These are phyloP conservation scores for button mushroom (Agaricus bisporus) DNA, from an alignment of 768 basidiomycete species.

Conservation along the genomic window DNA sequence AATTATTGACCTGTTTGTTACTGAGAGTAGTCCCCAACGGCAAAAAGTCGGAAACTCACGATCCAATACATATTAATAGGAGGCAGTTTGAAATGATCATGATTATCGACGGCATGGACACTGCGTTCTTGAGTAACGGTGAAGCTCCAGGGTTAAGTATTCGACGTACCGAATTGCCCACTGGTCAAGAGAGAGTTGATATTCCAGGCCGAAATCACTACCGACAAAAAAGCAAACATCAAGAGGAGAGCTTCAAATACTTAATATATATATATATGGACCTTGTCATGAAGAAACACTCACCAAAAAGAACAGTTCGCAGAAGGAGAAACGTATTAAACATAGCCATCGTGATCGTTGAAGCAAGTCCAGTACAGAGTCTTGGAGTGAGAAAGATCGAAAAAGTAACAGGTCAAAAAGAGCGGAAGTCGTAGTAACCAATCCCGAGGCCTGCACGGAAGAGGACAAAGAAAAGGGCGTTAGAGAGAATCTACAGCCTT, in stretches of 20 bases:
- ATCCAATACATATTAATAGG: slow-evolving; percentile 25
- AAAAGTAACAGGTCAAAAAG: not conserved
- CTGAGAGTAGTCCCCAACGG: not conserved
- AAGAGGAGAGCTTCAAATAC: slow-evolving; percentile 35
- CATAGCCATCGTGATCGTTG: slow-evolving; percentile 18
- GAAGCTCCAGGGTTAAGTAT: not conserved
- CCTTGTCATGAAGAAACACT: slow-evolving; percentile 14
- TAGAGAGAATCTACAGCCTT: slow-evolving; percentile 5
- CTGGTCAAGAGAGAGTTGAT: slow-evolving; percentile 30
- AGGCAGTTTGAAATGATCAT: slow-evolving; percentile 41
- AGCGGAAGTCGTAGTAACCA: not conserved
- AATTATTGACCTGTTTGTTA: slow-evolving; percentile 25
- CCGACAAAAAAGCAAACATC: slow-evolving; percentile 43
- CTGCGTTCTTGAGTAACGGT: slow-evolving; percentile 20
- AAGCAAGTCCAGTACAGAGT: too few species aligned
- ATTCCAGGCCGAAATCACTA: slow-evolving; percentile 58
- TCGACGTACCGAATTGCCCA: slow-evolving; percentile 24
- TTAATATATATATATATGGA: not conserved
- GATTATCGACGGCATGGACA: slow-evolving; percentile 41
- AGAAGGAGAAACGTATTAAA: slow-evolving; percentile 49
- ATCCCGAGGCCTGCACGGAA: slow-evolving; percentile 9
- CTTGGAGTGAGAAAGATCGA: too few species aligned
- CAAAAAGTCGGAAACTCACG: slow-evolving; percentile 23
- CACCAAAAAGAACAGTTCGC: slow-evolving; percentile 55
- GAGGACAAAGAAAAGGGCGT: slow-evolving; percentile 1